A percentile compares a stretch with the other conserved stretches of the same genome.
Conservation (phyloP, 192 early-diverging fungal species). For the Phlyctochytrium planicorne region DNA sequence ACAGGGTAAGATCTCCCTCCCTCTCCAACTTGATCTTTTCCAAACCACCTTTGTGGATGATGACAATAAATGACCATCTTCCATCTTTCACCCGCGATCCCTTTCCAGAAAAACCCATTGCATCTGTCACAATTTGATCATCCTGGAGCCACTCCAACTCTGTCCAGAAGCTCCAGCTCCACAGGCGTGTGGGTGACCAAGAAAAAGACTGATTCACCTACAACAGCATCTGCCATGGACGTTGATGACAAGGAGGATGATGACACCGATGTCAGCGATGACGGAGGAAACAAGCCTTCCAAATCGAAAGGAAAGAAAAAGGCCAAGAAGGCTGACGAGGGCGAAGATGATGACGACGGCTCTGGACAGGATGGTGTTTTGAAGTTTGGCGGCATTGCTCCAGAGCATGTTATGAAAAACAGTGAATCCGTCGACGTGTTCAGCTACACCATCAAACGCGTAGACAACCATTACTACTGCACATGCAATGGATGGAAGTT, state of each 20-base stretch:
- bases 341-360: constrained; percentile 29
- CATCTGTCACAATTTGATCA: constrained; percentile 32
- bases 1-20: too few relatives aligned
- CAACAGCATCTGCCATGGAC: not conserved
- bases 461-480: constrained; percentile 45
- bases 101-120: constrained; percentile 32
- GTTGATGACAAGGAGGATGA: constrained; percentile 18
- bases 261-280: constrained; percentile 7
- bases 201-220: not conserved
- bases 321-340: constrained; percentile 16
- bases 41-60: too few relatives aligned
- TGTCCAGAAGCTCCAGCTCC: not conserved
- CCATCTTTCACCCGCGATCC: not conserved
- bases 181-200: not conserved
- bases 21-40: too few relatives aligned
- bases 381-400: constrained; percentile 31
- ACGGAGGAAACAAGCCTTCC: not conserved
- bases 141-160: not conserved
- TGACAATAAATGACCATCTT: not conserved
- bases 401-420: constrained; percentile 29
- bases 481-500: constrained; percentile 44
- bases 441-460: constrained; percentile 43
- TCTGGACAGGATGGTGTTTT: constrained; percentile 12
- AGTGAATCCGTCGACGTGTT: constrained; percentile 28
- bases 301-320: not conserved